Evolutionary conservation across 176 grass and related monocot genomes (phyloP).

Genomic region (Phyllostachys edulis): DNA sequence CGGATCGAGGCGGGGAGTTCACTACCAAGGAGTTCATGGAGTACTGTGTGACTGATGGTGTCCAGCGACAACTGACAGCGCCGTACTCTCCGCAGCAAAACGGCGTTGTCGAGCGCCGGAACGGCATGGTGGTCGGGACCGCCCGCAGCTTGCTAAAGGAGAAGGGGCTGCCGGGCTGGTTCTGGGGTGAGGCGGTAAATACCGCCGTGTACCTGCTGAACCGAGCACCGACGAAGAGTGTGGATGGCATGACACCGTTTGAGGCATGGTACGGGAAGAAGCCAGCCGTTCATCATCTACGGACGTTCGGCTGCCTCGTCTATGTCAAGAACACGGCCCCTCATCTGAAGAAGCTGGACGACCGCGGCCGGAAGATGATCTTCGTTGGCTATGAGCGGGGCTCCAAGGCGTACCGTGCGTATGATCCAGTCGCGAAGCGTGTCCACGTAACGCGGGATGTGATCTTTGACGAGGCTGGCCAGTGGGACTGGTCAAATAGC

Average conservation of each 20-base stretch:
- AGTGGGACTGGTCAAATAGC: neutral
- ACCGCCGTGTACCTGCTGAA: neutral
- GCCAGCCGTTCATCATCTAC: neutral
- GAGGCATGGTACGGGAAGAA: neutral
- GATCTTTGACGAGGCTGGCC: neutral
- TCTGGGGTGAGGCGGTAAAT: neutral
- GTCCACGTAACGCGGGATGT: neutral
- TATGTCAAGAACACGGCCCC: neutral
- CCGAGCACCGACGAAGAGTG: neutral
- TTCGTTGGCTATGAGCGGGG: neutral
- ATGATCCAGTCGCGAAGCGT: neutral
- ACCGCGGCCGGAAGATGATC: neutral
- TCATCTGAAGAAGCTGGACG: neutral
- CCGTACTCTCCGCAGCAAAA: neutral
- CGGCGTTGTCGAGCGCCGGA: neutral
- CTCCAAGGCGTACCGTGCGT: neutral
- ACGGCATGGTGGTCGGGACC: neutral
- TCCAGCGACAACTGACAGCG: rapidly evolving
- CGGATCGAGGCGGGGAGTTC: neutral
- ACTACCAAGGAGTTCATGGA: neutral
- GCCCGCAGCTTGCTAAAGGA: neutral
- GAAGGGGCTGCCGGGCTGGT: neutral
- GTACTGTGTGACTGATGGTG: neutral
- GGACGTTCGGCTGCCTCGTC: neutral
- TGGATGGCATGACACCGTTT: neutral